phyloP scores from a whole-genome alignment of 345 rosid genomes.

The Alliaria petiolata region DNA sequence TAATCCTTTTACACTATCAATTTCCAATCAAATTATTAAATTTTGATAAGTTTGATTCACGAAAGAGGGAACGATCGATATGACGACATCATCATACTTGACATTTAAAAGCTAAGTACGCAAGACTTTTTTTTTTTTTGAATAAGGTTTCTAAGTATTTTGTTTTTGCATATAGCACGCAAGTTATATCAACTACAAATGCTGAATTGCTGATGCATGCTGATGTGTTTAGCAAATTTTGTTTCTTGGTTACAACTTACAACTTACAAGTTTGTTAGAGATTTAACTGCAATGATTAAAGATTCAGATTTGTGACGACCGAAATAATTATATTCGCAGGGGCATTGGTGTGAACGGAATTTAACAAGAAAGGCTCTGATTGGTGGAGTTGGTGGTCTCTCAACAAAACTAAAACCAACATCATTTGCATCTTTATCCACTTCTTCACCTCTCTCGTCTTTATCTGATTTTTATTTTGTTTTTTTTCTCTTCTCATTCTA shows the following conservation, averaged over 20 bases:
- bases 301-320: slow-evolving; percentile 15
- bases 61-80: neutral
- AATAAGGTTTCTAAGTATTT: neutral
- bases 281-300: neutral
- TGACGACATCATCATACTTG: neutral
- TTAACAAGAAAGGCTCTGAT: neutral
- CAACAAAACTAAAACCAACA: neutral
- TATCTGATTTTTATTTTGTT: slow-evolving; percentile 11
- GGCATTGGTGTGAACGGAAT: slow-evolving; percentile 26
- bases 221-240: neutral
- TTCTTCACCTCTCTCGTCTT: slow-evolving; percentile 18
- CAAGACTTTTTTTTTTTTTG: too few relatives aligned
- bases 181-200: neutral
- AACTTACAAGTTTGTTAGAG: slow-evolving; percentile 3
- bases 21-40: neutral
- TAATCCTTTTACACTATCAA: too few relatives aligned
- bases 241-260: slow-evolving; percentile 1
- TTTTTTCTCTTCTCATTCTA: neutral
- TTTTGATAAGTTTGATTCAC: neutral
- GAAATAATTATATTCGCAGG: neutral
- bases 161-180: neutral
- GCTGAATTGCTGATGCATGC: neutral
- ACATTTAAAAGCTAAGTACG: neutral
- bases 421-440: slow-evolving; percentile 30
- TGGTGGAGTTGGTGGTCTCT: slow-evolving; percentile 29